These are phyloP conservation scores for Acacia crassicarpa DNA, from an alignment of 306 rosid genomes.

Conservation along the genomic window DNA sequence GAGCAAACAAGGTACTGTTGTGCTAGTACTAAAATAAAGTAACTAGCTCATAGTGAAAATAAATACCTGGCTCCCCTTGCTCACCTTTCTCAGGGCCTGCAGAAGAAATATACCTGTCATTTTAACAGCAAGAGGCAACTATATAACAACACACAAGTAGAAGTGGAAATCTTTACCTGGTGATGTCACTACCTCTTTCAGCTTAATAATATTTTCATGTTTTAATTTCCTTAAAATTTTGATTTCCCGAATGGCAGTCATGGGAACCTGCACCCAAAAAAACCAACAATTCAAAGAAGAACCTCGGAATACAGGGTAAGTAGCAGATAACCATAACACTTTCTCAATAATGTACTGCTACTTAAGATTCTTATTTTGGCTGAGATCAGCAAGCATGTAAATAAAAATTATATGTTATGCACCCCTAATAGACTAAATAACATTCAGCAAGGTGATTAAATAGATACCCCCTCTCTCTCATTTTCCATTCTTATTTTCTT, in stretches of 20 bases:
- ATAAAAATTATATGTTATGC: not conserved
- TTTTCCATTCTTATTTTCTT: conserved; percentile 76
- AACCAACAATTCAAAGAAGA: conserved; percentile 3
- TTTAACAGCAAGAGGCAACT: not conserved
- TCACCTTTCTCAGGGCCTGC: conserved; percentile 61
- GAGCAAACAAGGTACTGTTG: too few relatives aligned
- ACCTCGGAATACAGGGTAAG: not conserved
- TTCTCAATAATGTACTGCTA: not conserved
- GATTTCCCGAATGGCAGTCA: conserved; percentile 76
- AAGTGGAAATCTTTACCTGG: conserved; percentile 41
- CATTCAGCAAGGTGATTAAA: not conserved
- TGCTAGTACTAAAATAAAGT: too few relatives aligned
- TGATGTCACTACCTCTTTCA: conserved; percentile 71
- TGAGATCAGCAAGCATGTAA: not conserved
- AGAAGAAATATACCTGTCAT: conserved; percentile 10
- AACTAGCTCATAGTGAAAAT: too few relatives aligned
- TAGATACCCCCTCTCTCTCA: conserved; percentile 71
- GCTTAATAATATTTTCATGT: conserved; percentile 65
- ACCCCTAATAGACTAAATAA: not conserved
- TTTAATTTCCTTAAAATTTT: conserved; percentile 64
- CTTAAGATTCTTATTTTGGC: conserved; percentile 18
- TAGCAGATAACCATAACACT: not conserved
- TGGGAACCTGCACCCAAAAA: conserved; percentile 55
- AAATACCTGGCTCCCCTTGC: conserved; percentile 51
- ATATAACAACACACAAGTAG: not conserved